These are phyloP conservation scores for Fusarium heterosporum DNA, from an alignment of 2,329 filamentous ascomycete genomes.

Conservation along the genomic window DNA sequence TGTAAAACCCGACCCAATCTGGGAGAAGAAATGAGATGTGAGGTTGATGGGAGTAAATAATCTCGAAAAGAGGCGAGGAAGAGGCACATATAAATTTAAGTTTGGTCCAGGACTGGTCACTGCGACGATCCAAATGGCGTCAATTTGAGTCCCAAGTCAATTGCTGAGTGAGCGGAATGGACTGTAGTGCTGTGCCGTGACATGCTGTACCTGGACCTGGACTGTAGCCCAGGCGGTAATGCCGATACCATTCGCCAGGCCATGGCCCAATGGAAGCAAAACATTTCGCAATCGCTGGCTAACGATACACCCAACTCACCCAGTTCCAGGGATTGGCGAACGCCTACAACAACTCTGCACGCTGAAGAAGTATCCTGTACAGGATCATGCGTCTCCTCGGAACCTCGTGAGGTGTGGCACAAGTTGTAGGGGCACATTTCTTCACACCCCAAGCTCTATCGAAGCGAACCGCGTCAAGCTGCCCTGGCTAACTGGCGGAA, in stretches of 20 bases:
- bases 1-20: slow-evolving; percentile 9
- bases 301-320: slow-evolving; percentile 4
- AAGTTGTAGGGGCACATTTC: neutral
- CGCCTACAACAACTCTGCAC: slow-evolving; percentile 11
- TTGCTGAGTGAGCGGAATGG: slow-evolving; percentile 6
- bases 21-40: slow-evolving; percentile 15
- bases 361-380: slow-evolving; percentile 12
- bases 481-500: slow-evolving; percentile 17
- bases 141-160: slow-evolving; percentile 21
- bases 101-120: slow-evolving; percentile 30
- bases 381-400: slow-evolving; percentile 27
- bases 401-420: slow-evolving; percentile 1
- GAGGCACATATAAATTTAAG: slow-evolving; percentile 46
- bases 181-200: neutral
- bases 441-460: slow-evolving; percentile 27
- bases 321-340: slow-evolving; percentile 29
- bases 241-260: slow-evolving; percentile 13
- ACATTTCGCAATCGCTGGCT: neutral
- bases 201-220: slow-evolving; percentile 2
- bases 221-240: neutral
- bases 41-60: slow-evolving; percentile 7
- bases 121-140: slow-evolving; percentile 34
- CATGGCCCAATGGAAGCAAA: slow-evolving; percentile 4
- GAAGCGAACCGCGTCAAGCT: slow-evolving; percentile 17
- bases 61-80: slow-evolving; percentile 33